Evolutionary conservation across 2,329 filamentous ascomycete species (phyloP).

Genomic region (Immersiporthe knoxdaviesiana): DNA sequence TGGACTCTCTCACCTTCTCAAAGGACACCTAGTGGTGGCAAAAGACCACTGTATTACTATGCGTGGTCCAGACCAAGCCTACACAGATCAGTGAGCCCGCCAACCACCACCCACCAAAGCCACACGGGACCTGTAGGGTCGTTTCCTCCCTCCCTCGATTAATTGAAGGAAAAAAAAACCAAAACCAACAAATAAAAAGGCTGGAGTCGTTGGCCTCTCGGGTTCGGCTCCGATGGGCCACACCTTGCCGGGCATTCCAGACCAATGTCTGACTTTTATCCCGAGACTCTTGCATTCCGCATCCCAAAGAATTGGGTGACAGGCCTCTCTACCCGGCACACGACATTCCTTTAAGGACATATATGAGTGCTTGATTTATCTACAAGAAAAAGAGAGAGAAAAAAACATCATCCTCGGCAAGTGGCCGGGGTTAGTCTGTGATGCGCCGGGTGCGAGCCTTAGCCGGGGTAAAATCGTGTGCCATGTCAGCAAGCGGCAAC

Average conservation of each 20-base stretch:
- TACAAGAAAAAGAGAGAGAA: neutral
- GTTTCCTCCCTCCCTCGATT: neutral
- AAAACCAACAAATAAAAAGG: neutral
- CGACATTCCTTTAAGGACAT: neutral
- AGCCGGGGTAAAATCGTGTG: neutral
- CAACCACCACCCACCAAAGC: neutral
- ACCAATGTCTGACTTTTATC: neutral
- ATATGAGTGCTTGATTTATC: neutral
- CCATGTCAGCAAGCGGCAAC: conserved; percentile 21
- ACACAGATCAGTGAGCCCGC: neutral
- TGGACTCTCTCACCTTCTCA: neutral
- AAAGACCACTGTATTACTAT: neutral
- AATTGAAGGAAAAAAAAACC: neutral
- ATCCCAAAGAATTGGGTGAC: neutral
- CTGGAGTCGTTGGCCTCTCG: conserved; percentile 19
- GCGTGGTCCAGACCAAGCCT: neutral
- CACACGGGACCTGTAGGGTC: neutral
- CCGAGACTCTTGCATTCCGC: neutral
- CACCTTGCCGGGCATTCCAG: conserved; percentile 11
- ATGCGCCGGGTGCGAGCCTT: neutral
- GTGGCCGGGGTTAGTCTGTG: neutral
- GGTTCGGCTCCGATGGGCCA: conserved; percentile 19
- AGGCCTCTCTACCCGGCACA: neutral
- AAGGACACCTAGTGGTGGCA: neutral
- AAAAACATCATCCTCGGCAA: neutral